Base-by-base conservation (phyloP, 2,329 filamentous ascomycete species). In the Colletotrichum sansevieriae region DNA sequence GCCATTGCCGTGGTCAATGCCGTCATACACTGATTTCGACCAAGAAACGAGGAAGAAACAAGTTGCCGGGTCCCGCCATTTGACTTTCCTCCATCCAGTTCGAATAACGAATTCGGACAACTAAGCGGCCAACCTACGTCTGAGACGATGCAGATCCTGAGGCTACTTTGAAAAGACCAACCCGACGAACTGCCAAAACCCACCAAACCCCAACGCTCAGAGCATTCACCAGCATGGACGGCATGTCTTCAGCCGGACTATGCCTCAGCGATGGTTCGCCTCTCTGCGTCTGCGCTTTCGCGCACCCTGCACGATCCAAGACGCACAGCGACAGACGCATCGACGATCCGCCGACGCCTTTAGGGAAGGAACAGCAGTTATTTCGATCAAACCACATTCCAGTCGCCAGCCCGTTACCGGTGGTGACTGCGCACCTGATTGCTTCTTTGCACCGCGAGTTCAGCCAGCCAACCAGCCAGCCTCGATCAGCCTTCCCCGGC, bases 201-300 rank as follows among this genome's bases (percentile, higher is more conserved):
- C 33, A 20, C 41, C 41, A 61, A 29, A 37, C 33, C 55, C 41
- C 35, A 60, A 39, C 41, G 35, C 55, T 41, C 62, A 35, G 33
- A 29, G 54, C 55, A 49, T 60, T 60, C 25, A 41, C 13, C 49
- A 61, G 56, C 62, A 69, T 62, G 47, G 55, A 69, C 55, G 43
- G 15, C 49, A 65, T 55, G 62, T 49, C 47, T 68, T 56, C 54
- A 60, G 43, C 49, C 49, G 55, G 62, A 55, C 41, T 60, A 51
- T 68, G 65, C 65, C 13, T 65, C 43, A 65, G 52, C 54, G 54
- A 25, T 11, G 35, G 13, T 57, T 39, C n/a, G 44, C 57, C 51
- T 58, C 29, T 61, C 22, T 22, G 25, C 44, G 5, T 55, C 11
- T 41, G 18, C 18, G 35, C 35, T 10, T n/a, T 44, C 18, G n/a